These are phyloP conservation scores for Apiospora marii DNA, from an alignment of 2,329 filamentous ascomycete genomes.

Conservation along the genomic window DNA sequence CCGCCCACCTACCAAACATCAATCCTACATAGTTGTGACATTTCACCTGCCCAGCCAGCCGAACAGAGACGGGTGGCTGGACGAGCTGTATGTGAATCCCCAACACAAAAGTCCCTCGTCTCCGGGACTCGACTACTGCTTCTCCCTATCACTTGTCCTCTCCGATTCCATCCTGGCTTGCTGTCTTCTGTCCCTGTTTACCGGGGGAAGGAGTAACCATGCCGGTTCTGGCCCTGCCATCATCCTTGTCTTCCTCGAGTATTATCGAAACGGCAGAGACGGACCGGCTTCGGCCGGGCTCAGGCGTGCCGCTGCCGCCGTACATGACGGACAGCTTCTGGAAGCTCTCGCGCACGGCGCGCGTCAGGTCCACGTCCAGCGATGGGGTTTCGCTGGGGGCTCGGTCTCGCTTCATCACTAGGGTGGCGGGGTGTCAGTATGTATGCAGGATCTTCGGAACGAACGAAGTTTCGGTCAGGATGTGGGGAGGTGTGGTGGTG, in stretches of 20 bases:
- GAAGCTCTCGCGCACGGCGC: slow-evolving; percentile 19
- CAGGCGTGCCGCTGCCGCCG: not conserved
- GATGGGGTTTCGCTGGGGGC: not conserved
- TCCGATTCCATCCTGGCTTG: not conserved
- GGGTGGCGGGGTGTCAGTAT: not conserved
- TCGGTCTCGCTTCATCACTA: not conserved
- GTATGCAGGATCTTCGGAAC: not conserved
- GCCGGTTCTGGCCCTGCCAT: not conserved
- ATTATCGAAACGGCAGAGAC: not conserved
- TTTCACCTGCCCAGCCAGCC: not conserved
- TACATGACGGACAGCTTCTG: slow-evolving; percentile 20
- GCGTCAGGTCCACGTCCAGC: slow-evolving; percentile 17
- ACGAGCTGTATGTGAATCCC: not conserved
- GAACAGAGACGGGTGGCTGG: no score
- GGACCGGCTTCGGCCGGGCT: slow-evolving; percentile 1
- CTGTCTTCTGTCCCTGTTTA: not conserved
- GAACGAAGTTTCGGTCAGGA: not conserved
- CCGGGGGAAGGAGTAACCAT: not conserved
- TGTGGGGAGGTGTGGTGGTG: not conserved
- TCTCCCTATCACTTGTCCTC: not conserved
- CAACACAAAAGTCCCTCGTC: not conserved
- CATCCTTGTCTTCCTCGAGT: not conserved
- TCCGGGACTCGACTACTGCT: not conserved
- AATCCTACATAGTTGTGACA: not conserved
- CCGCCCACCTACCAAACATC: not conserved